Percentiles rank a stretch among this genome's conserved stretches.
phyloP scores from a whole-genome alignment of 805 yeast genomes.

The Suhomyces sp. region DNA sequence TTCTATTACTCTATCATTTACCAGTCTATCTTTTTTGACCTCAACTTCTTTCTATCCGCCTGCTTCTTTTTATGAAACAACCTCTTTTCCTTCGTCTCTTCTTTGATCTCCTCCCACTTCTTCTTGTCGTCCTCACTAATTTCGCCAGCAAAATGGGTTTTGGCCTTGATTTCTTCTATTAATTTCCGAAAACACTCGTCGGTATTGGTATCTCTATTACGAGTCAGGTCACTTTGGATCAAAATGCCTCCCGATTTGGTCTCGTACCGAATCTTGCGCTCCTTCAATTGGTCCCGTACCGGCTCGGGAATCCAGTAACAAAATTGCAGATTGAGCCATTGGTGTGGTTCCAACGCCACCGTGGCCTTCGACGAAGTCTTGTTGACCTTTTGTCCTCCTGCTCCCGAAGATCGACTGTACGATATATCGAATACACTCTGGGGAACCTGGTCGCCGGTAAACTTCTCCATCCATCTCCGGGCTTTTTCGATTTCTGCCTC shows the following conservation, averaged over 20 bases:
- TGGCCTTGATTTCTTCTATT: slow-evolving; percentile 46
- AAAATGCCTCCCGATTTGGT: slow-evolving; percentile 55
- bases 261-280: slow-evolving; percentile 47
- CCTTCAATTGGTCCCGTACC: slow-evolving; percentile 40
- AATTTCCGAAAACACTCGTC: slow-evolving; percentile 61
- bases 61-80: slow-evolving; percentile 33
- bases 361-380: slow-evolving; percentile 70
- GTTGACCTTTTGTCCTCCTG: slow-evolving; percentile 88
- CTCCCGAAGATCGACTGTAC: slow-evolving; percentile 68
- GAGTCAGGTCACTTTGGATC: slow-evolving; percentile 56
- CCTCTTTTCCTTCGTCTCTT: slow-evolving; percentile 30
- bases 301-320: slow-evolving; percentile 60
- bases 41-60: slow-evolving; percentile 36
- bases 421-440: slow-evolving; percentile 39
- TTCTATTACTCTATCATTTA: no score
- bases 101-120: slow-evolving; percentile 49
- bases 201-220: slow-evolving; percentile 59
- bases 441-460: slow-evolving; percentile 40
- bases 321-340: slow-evolving; percentile 41
- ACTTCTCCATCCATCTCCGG: slow-evolving; percentile 41
- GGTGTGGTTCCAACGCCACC: slow-evolving; percentile 40
- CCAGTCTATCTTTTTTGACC: slow-evolving; percentile 35
- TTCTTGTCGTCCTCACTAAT: slow-evolving; percentile 42
- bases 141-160: slow-evolving; percentile 48
- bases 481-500: slow-evolving; percentile 31